These are phyloP conservation scores for Coccomyxa sp. DNA, from an alignment of 139 green algal species.

Conservation along the genomic window DNA sequence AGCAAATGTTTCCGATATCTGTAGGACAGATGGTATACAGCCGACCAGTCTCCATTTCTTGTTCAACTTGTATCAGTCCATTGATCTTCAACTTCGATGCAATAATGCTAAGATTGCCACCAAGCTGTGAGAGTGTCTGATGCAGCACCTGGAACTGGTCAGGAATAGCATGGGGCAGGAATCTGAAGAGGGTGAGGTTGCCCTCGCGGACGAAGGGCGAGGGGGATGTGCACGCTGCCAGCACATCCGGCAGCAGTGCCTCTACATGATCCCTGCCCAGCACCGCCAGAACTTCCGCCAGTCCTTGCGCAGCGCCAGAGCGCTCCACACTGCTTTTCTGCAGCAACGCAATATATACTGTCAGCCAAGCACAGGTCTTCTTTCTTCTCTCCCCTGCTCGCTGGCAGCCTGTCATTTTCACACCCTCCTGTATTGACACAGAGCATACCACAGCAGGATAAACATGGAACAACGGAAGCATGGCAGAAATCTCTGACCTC, in stretches of 20 bases:
- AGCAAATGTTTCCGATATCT: not conserved
- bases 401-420: no score
- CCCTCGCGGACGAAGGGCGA: constrained; percentile 75
- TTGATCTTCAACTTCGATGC: no score
- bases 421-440: not conserved
- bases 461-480: not conserved
- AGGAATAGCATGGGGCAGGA: constrained; percentile 43
- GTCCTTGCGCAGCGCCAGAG: constrained; percentile 66
- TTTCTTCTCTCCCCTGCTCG: no score
- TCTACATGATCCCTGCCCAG: constrained; percentile 69
- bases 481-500: constrained; percentile 27
- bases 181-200: constrained; percentile 84
- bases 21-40: not conserved
- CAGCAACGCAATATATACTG: not conserved
- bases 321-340: constrained; percentile 59
- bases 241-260: constrained; percentile 81
- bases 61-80: not conserved
- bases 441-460: not conserved
- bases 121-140: no score
- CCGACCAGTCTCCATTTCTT: no score
- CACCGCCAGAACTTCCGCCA: constrained; percentile 87
- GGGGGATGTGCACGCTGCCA: constrained; percentile 50
- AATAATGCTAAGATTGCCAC: no score
- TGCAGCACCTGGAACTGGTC: constrained; percentile 31
- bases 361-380: no score